phyloP scores from a whole-genome alignment of 2,329 filamentous ascomycete species.

The Diaporthe humulicola region DNA sequence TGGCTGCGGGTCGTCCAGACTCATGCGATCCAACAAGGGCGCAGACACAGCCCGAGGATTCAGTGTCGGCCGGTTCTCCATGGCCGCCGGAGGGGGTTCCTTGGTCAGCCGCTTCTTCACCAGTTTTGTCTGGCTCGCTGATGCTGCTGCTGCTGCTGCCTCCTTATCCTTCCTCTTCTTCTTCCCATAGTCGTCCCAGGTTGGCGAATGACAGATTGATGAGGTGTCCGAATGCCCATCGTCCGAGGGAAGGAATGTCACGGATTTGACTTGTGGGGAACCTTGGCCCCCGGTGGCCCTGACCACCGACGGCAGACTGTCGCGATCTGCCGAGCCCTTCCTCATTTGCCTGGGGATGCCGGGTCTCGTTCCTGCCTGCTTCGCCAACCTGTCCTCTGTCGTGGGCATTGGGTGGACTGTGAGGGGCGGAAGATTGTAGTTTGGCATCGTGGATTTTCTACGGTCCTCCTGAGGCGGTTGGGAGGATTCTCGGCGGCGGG shows the following conservation, averaged over 20 bases:
- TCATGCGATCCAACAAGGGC: slow-evolving; percentile 35
- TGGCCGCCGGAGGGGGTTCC: slow-evolving; percentile 45
- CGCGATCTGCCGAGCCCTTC: slow-evolving; percentile 37
- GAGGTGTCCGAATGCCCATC: slow-evolving; percentile 56
- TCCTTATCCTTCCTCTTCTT: slow-evolving; percentile 67
- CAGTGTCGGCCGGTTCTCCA: slow-evolving; percentile 41
- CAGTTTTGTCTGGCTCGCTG: slow-evolving; percentile 52
- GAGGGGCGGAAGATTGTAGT: slow-evolving; percentile 31
- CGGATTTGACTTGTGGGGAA: slow-evolving; percentile 52
- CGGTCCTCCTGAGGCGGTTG: slow-evolving; percentile 32
- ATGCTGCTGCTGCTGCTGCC: slow-evolving; percentile 45
- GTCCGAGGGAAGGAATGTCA: slow-evolving; percentile 54
- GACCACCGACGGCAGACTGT: slow-evolving; percentile 35
- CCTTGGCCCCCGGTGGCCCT: slow-evolving; percentile 35
- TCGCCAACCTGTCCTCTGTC: slow-evolving; percentile 12
- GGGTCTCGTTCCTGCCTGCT: slow-evolving; percentile 7
- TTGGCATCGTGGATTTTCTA: neutral
- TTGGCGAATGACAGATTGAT: slow-evolving; percentile 72
- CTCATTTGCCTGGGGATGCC: slow-evolving; percentile 42
- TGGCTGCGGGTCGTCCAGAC: slow-evolving; percentile 15
- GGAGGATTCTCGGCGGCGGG: slow-evolving; percentile 38
- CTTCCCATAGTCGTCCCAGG: slow-evolving; percentile 70
- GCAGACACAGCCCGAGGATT: slow-evolving; percentile 34
- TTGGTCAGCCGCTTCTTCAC: slow-evolving; percentile 56
- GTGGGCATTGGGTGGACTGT: slow-evolving; percentile 21